Base-by-base conservation (phyloP, 805 yeast species). In the Yarrowia sp. region DNA sequence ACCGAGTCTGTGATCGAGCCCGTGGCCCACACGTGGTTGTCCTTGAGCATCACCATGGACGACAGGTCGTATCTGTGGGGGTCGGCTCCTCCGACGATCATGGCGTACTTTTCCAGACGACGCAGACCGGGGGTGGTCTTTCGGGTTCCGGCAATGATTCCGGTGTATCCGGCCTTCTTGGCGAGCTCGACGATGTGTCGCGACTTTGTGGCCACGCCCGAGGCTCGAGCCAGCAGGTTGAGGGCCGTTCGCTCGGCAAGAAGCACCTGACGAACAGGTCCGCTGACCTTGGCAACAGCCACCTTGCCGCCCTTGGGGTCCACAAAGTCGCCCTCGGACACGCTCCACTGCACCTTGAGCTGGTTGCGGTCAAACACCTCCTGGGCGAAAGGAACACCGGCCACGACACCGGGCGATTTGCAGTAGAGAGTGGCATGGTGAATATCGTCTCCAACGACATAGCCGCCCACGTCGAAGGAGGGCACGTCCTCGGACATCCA, bases 111-210 rank as follows among this genome's bases (percentile, higher is more conserved):
- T 76, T 93, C 98, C 68, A 94, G 79, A 50, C 88, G 81, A 74
- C 98, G 85, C 70, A 93, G 83, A 0, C 98, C 98, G 0, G 98
- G 98, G 0, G 98, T 94, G n/a, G 98, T 94, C 79, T 93, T 93
- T 75, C 98, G 85, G 1, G 98, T 93, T 8, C 98, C 98, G 0
- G 98, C 98, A 75, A 93, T 92, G 30, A 88, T 83, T 0, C 98
- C 98, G 3, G 79, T 79, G 75, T 86, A 94, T 0, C 96, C 95
- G 5, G 84, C 79, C 49, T 83, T 78, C 68, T 87, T 83, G 0
- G 97, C 97, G 68, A 85, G 76, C 7, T 78, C 74, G 65, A 87
- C 79, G 3, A 93, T 84, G 36, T 79, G 77, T 64, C 80, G 77
- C 0, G 95, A 86, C 71, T 86, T 86, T 0, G 97, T 90, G 10